A percentile compares a stretch with the other conserved stretches of the same genome.
phyloP scores from a whole-genome alignment of 805 yeast species.

The Hanseniaspora clermontiae region DNA sequence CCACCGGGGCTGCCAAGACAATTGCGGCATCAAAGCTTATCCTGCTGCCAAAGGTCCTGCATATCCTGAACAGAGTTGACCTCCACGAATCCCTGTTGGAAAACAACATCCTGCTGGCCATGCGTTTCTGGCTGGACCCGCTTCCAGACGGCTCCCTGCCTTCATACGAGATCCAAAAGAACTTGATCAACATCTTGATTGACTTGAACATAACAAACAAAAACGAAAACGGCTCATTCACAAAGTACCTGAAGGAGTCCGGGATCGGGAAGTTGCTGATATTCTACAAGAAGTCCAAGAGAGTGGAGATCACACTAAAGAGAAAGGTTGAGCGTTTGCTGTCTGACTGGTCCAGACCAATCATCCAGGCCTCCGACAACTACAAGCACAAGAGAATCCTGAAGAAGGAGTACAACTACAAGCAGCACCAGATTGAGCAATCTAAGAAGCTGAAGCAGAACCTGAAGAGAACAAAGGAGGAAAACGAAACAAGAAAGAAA shows the following conservation, averaged over 20 bases:
- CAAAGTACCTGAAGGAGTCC: conserved; percentile 86
- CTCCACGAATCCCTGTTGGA: conserved; percentile 87
- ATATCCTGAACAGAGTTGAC: conserved; percentile 64
- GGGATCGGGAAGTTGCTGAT: conserved; percentile 88
- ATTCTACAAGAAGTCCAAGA: conserved; percentile 81
- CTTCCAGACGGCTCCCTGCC: conserved; percentile 96
- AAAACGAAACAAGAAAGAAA: conserved; percentile 22
- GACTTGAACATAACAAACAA: conserved; percentile 44
- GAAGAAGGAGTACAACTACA: conserved; percentile 55
- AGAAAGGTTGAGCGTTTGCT: conserved; percentile 80
- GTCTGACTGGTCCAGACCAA: conserved; percentile 97
- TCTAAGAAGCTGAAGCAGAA: conserved; percentile 17
- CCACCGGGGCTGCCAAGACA: conserved; percentile 28
- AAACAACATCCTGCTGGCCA: conserved; percentile 83
- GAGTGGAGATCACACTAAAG: conserved; percentile 77
- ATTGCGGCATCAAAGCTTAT: conserved; percentile 8
- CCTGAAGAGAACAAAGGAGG: conserved; percentile 24
- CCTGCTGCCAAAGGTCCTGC: conserved; percentile 68
- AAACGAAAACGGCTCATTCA: conserved; percentile 74
- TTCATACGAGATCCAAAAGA: conserved; percentile 91
- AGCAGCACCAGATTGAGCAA: conserved; percentile 32
- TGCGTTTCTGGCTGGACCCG: conserved; percentile 95
- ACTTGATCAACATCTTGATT: conserved; percentile 29
- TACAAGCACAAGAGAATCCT: conserved; percentile 75
- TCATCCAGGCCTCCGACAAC: conserved; percentile 88